phyloP scores from a whole-genome alignment of 441 rosid genomes.

The Gossypium gossypioides region DNA sequence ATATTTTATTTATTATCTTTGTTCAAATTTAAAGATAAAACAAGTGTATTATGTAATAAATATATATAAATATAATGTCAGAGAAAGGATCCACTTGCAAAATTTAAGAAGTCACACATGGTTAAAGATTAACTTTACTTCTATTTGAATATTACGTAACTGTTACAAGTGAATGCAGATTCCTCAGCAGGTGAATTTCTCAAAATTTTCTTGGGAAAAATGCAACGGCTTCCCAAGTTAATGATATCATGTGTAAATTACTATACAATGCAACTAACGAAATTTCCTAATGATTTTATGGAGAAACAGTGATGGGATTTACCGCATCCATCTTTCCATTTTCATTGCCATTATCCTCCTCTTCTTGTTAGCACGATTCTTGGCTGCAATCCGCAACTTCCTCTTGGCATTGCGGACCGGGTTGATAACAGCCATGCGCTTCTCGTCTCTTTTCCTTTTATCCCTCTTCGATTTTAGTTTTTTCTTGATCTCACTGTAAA shows the following conservation, averaged over 20 bases:
- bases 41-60: too few relatives aligned
- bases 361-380: slow-evolving; percentile 69
- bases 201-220: background rate
- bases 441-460: slow-evolving; percentile 67
- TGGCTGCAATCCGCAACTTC: slow-evolving; percentile 64
- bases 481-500: slow-evolving; percentile 56
- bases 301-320: background rate
- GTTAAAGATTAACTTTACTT: background rate
- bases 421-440: slow-evolving; percentile 77
- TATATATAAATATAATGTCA: too few relatives aligned
- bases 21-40: too few relatives aligned
- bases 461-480: slow-evolving; percentile 56
- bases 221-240: background rate
- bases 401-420: slow-evolving; percentile 80
- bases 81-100: too few relatives aligned
- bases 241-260: background rate
- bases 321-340: slow-evolving; percentile 49
- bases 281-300: background rate
- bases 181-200: background rate
- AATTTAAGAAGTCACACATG: background rate
- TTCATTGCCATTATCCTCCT: slow-evolving; percentile 66
- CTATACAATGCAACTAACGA: background rate
- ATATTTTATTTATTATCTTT: too few relatives aligned
- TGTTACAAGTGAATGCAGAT: background rate
- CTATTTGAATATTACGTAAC: background rate